Conservation (phyloP, 495 filamentous ascomycete species). For the Immersiella caudata region DNA sequence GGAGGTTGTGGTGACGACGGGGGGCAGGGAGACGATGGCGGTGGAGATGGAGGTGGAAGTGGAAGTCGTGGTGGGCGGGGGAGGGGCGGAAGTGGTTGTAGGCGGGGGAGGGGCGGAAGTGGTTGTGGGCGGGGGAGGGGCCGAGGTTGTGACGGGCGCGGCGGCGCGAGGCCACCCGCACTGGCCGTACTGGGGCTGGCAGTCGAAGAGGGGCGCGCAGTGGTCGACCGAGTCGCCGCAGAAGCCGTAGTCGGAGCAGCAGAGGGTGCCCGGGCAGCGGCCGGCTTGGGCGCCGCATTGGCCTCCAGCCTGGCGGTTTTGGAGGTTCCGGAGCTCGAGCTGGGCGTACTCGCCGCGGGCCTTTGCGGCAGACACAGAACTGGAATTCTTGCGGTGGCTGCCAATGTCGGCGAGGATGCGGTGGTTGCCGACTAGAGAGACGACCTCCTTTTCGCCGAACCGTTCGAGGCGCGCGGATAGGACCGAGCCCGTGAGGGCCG, state of each 20-base stretch:
- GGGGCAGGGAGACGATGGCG: constrained; percentile 16
- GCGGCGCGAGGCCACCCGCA: constrained; percentile 39
- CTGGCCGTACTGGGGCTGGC: constrained; percentile 49
- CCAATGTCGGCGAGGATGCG: neutral
- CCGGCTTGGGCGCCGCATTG: constrained; percentile 29
- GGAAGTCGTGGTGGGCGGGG: constrained; percentile 21
- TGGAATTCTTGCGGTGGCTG: constrained; percentile 14
- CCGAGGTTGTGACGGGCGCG: constrained; percentile 5
- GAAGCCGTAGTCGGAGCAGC: constrained; percentile 52
- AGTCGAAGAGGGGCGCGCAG: constrained; percentile 52
- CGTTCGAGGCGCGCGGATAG: constrained; percentile 11
- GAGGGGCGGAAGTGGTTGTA: constrained; percentile 1
- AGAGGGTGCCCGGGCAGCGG: constrained; percentile 33
- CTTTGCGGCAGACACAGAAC: neutral
- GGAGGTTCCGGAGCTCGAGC: constrained; percentile 23
- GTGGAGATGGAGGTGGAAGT: constrained; percentile 15
- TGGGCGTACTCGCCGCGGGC: neutral
- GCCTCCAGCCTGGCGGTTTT: constrained; percentile 19
- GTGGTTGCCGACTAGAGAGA: neutral
- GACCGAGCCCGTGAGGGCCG: constrained; percentile 29
- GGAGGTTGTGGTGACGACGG: neutral
- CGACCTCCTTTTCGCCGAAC: neutral
- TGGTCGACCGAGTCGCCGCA: constrained; percentile 53
- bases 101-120: constrained; percentile 25
- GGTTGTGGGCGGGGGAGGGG: constrained; percentile 15